A percentile compares a stretch with the other conserved stretches of the same genome.
Evolutionary conservation across 345 rosid species (phyloP).

Genomic region (Gossypium thurberi): DNA sequence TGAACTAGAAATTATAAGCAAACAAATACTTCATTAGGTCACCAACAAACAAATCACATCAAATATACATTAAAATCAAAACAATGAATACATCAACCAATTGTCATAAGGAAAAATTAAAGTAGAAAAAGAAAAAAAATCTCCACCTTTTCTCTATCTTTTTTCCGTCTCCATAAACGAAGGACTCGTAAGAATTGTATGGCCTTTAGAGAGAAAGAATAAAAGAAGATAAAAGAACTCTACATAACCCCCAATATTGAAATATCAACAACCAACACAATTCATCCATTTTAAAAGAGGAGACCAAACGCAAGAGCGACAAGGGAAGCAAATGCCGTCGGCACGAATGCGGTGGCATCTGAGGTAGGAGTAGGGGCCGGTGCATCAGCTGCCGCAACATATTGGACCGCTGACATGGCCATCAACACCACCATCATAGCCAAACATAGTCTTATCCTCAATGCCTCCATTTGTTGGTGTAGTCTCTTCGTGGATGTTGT

Average conservation of each 20-base stretch:
- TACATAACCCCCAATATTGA: background rate
- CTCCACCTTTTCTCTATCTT: background rate
- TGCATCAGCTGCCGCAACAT: constrained; percentile 30
- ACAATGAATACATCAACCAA: constrained; percentile 2
- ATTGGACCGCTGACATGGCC: constrained; percentile 23
- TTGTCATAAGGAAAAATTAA: background rate
- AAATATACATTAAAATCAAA: constrained; percentile 8
- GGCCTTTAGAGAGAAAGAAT: background rate
- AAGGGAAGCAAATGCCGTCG: constrained; percentile 29
- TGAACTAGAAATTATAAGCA: background rate
- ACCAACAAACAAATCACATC: constrained; percentile 6
- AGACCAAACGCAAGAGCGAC: constrained; percentile 36
- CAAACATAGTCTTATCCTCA: constrained; percentile 26
- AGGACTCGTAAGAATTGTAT: too few relatives aligned
- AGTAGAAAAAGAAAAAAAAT: background rate
- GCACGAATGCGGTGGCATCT: constrained; percentile 29
- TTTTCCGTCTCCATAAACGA: background rate
- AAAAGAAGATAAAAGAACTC: constrained; percentile 1
- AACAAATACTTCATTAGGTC: constrained; percentile 1
- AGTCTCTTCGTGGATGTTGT: background rate
- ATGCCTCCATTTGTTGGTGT: constrained; percentile 4
- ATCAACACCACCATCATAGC: constrained; percentile 26
- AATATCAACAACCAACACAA: background rate
- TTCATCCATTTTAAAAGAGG: constrained; percentile 12
- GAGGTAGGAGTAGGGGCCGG: constrained; percentile 43